Conservation (phyloP, 768 basidiomycete species). For the Tephrocybe sp. region DNA sequence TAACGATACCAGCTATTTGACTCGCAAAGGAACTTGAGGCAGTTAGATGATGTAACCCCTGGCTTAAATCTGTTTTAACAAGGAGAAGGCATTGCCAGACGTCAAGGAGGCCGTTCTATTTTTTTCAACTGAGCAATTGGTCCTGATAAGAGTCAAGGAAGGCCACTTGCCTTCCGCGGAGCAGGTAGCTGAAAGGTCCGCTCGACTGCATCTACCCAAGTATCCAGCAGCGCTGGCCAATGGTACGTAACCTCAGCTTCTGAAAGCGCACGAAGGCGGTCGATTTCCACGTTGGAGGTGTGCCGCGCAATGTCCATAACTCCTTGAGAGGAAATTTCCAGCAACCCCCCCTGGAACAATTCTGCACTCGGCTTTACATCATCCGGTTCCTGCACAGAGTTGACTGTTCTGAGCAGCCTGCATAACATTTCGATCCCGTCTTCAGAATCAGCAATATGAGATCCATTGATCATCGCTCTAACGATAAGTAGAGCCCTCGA, state of each 20-base stretch:
- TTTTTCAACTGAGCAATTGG: background rate
- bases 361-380: conserved; percentile 24
- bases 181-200: conserved; percentile 12
- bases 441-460: conserved; percentile 20
- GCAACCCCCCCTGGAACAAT: conserved; percentile 46
- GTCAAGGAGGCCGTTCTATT: conserved; percentile 36
- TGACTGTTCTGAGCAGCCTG: conserved; percentile 27
- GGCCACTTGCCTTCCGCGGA: conserved; percentile 20
- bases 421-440: conserved; percentile 34
- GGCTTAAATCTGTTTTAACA: conserved; percentile 40
- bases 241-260: conserved; percentile 35
- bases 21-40: conserved; percentile 30
- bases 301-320: conserved; percentile 25
- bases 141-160: background rate
- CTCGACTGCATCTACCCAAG: conserved; percentile 33
- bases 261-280: conserved; percentile 28
- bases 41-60: conserved; percentile 33
- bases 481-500: conserved; percentile 35
- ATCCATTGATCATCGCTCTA: conserved; percentile 31
- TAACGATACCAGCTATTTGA: conserved; percentile 31
- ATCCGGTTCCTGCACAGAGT: conserved; percentile 3
- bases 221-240: conserved; percentile 34
- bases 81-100: conserved; percentile 61
- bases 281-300: conserved; percentile 21
- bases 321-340: conserved; percentile 22